These are phyloP conservation scores for Aspergillus olivimuriae DNA, from an alignment of 495 filamentous ascomycete species.

Conservation along the genomic window DNA sequence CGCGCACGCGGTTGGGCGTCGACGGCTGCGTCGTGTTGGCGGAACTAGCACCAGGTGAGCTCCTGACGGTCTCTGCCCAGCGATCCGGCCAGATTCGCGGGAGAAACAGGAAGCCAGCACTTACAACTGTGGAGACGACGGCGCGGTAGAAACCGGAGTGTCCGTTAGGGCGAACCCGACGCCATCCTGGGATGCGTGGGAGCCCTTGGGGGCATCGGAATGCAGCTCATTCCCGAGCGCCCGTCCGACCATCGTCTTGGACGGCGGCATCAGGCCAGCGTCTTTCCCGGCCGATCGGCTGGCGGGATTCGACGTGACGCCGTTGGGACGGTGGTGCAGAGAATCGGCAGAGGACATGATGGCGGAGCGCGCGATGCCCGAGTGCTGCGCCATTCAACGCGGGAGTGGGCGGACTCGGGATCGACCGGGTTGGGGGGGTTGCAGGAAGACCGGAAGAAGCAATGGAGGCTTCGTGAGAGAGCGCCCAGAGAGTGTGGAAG, in stretches of 20 bases:
- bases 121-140: slow-evolving; percentile 66
- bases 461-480: no score
- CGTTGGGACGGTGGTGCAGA: slow-evolving; percentile 13
- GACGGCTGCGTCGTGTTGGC: slow-evolving; percentile 36
- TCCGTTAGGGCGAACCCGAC: slow-evolving; percentile 56
- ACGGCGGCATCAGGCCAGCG: slow-evolving; percentile 30
- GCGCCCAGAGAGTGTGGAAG: no score
- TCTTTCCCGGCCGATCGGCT: slow-evolving; percentile 30
- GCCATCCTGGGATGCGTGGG: slow-evolving; percentile 42
- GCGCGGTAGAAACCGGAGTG: slow-evolving; percentile 63
- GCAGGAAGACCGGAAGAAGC: no score
- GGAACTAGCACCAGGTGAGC: slow-evolving; percentile 8
- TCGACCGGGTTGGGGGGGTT: not conserved
- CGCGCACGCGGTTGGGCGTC: slow-evolving; percentile 56
- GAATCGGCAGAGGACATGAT: slow-evolving; percentile 39
- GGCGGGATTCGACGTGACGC: slow-evolving; percentile 15
- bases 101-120: slow-evolving; percentile 23
- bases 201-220: slow-evolving; percentile 40
- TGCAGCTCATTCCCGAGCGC: slow-evolving; percentile 44
- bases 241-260: slow-evolving; percentile 40
- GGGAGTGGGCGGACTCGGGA: slow-evolving; percentile 16
- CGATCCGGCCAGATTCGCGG: no score
- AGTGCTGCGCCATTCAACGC: slow-evolving; percentile 18
- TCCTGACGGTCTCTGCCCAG: not conserved
- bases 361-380: slow-evolving; percentile 52